These are phyloP conservation scores for Backusella parvicylindrica DNA, from an alignment of 192 early-diverging fungal genomes.

Conservation along the genomic window DNA sequence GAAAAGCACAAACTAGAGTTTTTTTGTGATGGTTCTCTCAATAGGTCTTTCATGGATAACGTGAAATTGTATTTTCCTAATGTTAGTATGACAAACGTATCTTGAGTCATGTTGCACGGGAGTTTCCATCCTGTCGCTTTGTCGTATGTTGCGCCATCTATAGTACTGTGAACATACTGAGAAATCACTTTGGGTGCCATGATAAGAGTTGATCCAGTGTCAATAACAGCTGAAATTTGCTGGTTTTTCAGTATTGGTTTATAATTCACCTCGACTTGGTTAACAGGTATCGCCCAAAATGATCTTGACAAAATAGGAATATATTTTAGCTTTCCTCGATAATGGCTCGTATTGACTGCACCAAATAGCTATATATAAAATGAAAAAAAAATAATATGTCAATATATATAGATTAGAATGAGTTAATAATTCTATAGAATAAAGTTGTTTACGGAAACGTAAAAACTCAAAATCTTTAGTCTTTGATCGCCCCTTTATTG, in stretches of 20 bases:
- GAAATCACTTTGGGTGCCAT: constrained; percentile 39
- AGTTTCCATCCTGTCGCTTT: constrained; percentile 33
- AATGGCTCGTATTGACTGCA: constrained; percentile 46
- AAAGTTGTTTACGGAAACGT: no score
- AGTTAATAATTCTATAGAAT: no score
- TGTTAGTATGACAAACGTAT: constrained; percentile 19
- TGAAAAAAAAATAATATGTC: not conserved
- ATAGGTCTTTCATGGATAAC: constrained; percentile 29
- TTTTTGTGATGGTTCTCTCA: constrained; percentile 24
- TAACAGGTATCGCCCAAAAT: constrained; percentile 53
- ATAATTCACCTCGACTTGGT: constrained; percentile 31
- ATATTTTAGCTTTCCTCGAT: constrained; percentile 52
- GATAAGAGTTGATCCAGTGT: constrained; percentile 56
- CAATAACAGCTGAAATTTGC: constrained; percentile 35
- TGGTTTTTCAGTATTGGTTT: not conserved
- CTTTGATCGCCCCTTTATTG: not conserved
- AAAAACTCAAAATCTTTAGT: no score
- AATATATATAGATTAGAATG: not conserved
- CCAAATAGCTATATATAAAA: constrained; percentile 35
- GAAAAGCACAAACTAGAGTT: constrained; percentile 17
- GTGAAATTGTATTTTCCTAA: constrained; percentile 26
- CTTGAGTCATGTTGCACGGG: constrained; percentile 27
- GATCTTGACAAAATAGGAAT: constrained; percentile 47
- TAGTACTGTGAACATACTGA: constrained; percentile 36
- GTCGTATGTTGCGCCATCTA: constrained; percentile 32